Conservation (phyloP, 2,329 filamentous ascomycete species). For the Cyanodermella asteris region DNA sequence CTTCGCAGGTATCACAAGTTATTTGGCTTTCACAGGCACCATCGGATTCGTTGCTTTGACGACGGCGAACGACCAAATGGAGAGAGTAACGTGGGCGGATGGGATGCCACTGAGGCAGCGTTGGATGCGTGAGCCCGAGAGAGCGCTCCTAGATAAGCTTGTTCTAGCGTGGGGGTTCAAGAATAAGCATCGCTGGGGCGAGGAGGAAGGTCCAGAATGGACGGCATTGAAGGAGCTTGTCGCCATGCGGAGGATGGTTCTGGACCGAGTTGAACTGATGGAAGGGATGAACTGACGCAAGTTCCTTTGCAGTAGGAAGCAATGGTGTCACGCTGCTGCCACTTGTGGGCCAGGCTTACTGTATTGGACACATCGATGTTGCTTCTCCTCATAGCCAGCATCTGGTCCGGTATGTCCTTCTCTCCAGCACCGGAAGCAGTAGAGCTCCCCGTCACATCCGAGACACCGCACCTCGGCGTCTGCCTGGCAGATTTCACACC, state of each 20-base stretch:
- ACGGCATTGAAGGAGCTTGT: slow-evolving; percentile 57
- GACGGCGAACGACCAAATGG: slow-evolving; percentile 88
- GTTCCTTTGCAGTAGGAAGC: too few species aligned
- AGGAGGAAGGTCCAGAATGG: slow-evolving; percentile 85
- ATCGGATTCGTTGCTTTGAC: slow-evolving; percentile 68
- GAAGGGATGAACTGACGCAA: slow-evolving; percentile 1
- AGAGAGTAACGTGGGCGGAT: slow-evolving; percentile 69
- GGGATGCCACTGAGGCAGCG: slow-evolving; percentile 61
- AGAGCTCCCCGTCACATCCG: slow-evolving; percentile 50
- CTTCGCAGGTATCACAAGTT: slow-evolving; percentile 62
- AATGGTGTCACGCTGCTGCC: too few species aligned
- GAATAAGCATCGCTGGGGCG: slow-evolving; percentile 55
- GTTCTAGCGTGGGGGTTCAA: slow-evolving; percentile 83
- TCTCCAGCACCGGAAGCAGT: slow-evolving; percentile 58
- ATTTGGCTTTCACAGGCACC: slow-evolving; percentile 58
- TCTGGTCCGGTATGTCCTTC: slow-evolving; percentile 54
- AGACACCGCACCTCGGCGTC: slow-evolving; percentile 52
- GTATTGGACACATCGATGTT: slow-evolving; percentile 32
- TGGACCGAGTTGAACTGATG: slow-evolving; percentile 1
- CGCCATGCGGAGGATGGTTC: slow-evolving; percentile 4
- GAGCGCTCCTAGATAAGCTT: slow-evolving; percentile 66
- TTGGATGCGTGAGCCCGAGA: slow-evolving; percentile 78
- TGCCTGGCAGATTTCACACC: slow-evolving; percentile 67
- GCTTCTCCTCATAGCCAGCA: slow-evolving; percentile 47
- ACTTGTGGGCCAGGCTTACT: background rate